A percentile compares a stretch with the other conserved stretches of the same genome.
Evolutionary conservation across 1,284 basidiomycete genomes (phyloP).

Genomic region (Tilletia indica): DNA sequence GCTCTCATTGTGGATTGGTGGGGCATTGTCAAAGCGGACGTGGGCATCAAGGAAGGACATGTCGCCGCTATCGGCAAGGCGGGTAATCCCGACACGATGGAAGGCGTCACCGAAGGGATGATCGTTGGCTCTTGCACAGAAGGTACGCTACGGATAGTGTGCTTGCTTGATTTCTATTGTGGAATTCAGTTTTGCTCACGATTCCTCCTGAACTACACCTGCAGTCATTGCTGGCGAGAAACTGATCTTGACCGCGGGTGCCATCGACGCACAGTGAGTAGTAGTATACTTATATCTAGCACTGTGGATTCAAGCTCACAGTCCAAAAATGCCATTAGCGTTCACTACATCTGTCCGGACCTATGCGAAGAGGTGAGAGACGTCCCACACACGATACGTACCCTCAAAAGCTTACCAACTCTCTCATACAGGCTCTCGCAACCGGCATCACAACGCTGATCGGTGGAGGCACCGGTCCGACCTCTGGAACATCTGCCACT

Average conservation of each 20-base stretch:
- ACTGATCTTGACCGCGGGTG: conserved; percentile 87
- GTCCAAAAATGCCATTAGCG: conserved; percentile 23
- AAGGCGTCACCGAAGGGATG: conserved; percentile 71
- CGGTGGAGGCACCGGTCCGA: conserved; percentile 76
- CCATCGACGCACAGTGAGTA: conserved; percentile 76
- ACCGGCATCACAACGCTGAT: conserved; percentile 59
- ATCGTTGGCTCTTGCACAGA: conserved; percentile 64
- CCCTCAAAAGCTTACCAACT: conserved; percentile 52
- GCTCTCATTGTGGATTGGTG: conserved; percentile 91
- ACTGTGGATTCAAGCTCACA: background rate
- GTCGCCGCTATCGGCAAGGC: conserved; percentile 92
- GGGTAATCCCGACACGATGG: conserved; percentile 94
- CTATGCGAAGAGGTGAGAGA: conserved; percentile 68
- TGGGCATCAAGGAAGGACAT: conserved; percentile 80
- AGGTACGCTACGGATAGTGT: background rate
- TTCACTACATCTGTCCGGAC: conserved; percentile 83
- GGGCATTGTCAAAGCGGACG: conserved; percentile 97
- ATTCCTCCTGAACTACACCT: conserved; percentile 22
- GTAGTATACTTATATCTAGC: background rate
- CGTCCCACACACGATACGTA: no score
- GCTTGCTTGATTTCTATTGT: background rate
- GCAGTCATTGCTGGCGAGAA: conserved; percentile 87
- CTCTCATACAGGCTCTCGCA: conserved; percentile 57
- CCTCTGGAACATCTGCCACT: conserved; percentile 85
- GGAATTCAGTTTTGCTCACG: background rate